These are phyloP conservation scores for Pseudonectria foliicola DNA, from an alignment of 2,329 filamentous ascomycete species.

Conservation along the genomic window DNA sequence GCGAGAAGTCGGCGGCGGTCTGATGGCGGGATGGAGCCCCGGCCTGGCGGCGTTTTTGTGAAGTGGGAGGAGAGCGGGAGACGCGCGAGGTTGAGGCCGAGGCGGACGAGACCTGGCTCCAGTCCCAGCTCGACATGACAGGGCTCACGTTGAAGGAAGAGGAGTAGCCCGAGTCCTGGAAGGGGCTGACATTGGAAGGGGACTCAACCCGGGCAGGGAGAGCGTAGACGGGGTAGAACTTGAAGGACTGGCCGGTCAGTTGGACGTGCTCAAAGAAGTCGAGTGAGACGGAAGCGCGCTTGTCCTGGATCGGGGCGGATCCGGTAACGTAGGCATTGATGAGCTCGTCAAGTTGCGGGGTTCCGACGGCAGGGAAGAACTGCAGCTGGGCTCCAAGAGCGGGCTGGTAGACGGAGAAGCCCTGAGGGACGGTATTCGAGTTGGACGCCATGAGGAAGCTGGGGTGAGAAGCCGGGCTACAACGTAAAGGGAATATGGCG, in stretches of 20 bases:
- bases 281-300: conserved; percentile 50
- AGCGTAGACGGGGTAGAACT: conserved; percentile 50
- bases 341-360: conserved; percentile 53
- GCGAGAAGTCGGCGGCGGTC: conserved; percentile 37
- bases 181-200: conserved; percentile 34
- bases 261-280: conserved; percentile 51
- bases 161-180: conserved; percentile 38
- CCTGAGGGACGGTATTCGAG: conserved; percentile 29
- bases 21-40: conserved; percentile 22
- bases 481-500: neutral
- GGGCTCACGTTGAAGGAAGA: conserved; percentile 45
- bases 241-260: conserved; percentile 50
- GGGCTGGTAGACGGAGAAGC: conserved; percentile 55
- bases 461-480: neutral
- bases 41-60: conserved; percentile 18
- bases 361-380: conserved; percentile 59
- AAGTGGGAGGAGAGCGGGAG: conserved; percentile 24
- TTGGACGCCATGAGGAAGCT: conserved; percentile 21
- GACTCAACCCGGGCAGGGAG: conserved; percentile 32
- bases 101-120: conserved; percentile 31
- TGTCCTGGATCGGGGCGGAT: conserved; percentile 46
- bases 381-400: conserved; percentile 50
- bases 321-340: conserved; percentile 52
- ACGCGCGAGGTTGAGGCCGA: conserved; percentile 10
- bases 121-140: conserved; percentile 40